These are phyloP conservation scores for Lecanicillium sp. DNA, from an alignment of 2,329 filamentous ascomycete genomes.

Conservation along the genomic window DNA sequence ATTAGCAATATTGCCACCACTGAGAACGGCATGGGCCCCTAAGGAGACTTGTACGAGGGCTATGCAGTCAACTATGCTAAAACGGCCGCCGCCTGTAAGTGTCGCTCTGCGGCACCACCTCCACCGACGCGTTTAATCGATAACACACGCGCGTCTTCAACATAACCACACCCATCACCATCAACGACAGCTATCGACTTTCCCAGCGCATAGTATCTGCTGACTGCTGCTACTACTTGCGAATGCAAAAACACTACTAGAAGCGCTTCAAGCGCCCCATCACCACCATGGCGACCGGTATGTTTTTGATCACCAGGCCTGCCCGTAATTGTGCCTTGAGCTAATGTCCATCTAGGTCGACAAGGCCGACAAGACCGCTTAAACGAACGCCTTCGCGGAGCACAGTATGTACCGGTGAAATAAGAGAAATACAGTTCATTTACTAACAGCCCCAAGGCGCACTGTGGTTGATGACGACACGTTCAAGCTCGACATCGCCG, in stretches of 20 bases:
- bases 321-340: too few species aligned
- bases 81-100: too few species aligned
- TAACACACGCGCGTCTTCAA: neutral
- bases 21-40: too few species aligned
- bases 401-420: slow-evolving; percentile 47
- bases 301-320: slow-evolving; percentile 9
- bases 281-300: slow-evolving; percentile 26
- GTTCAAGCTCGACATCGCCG: slow-evolving; percentile 46
- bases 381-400: slow-evolving; percentile 57
- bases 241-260: too few species aligned
- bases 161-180: too few species aligned
- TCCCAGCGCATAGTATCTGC: too few species aligned
- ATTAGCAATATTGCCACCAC: too few species aligned
- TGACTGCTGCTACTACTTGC: too few species aligned
- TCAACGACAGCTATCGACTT: too few species aligned
- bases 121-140: slow-evolving; percentile 10
- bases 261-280: too few species aligned
- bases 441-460: slow-evolving; percentile 27
- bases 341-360: slow-evolving; percentile 16
- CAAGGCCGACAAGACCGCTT: slow-evolving; percentile 54
- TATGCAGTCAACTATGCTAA: neutral
- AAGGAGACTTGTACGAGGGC: too few species aligned
- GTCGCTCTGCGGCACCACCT: too few species aligned
- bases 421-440: neutral
- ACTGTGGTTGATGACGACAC: slow-evolving; percentile 53